Evolutionary conservation across 345 rosid genomes (phyloP).

Genomic region (Arabis alpina): DNA sequence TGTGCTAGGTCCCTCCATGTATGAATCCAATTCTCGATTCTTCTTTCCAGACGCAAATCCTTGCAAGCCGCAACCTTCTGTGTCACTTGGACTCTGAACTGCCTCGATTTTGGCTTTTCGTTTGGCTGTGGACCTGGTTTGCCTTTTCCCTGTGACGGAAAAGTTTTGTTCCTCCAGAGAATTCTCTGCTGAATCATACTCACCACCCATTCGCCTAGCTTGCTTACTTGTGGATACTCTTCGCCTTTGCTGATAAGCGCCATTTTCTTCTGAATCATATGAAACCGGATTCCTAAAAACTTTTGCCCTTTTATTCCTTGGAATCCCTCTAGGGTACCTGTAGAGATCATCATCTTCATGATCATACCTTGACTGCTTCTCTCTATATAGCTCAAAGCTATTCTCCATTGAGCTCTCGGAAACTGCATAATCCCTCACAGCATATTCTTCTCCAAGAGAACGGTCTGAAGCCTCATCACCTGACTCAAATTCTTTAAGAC

Average conservation of each 20-base stretch:
- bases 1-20: slow-evolving; percentile 77
- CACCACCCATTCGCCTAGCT: slow-evolving; percentile 41
- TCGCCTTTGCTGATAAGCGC: slow-evolving; percentile 45
- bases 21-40: slow-evolving; percentile 48
- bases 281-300: slow-evolving; percentile 45
- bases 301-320: slow-evolving; percentile 53
- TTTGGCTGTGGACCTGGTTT: slow-evolving; percentile 41
- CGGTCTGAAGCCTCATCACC: slow-evolving; percentile 59
- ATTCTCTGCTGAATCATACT: slow-evolving; percentile 51
- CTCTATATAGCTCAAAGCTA: slow-evolving; percentile 37
- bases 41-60: slow-evolving; percentile 34
- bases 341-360: slow-evolving; percentile 45
- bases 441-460: slow-evolving; percentile 49
- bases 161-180: slow-evolving; percentile 35
- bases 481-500: slow-evolving; percentile 44
- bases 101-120: slow-evolving; percentile 43
- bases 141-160: slow-evolving; percentile 23
- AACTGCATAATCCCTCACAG: slow-evolving; percentile 50
- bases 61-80: slow-evolving; percentile 17
- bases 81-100: slow-evolving; percentile 39
- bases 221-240: slow-evolving; percentile 38
- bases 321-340: slow-evolving; percentile 46
- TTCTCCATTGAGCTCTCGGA: slow-evolving; percentile 60
- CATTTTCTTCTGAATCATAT: slow-evolving; percentile 48
- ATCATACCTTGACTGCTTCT: slow-evolving; percentile 42